Evolutionary conservation across 306 rosid species (phyloP).

Genomic region (Glycine latifolia): DNA sequence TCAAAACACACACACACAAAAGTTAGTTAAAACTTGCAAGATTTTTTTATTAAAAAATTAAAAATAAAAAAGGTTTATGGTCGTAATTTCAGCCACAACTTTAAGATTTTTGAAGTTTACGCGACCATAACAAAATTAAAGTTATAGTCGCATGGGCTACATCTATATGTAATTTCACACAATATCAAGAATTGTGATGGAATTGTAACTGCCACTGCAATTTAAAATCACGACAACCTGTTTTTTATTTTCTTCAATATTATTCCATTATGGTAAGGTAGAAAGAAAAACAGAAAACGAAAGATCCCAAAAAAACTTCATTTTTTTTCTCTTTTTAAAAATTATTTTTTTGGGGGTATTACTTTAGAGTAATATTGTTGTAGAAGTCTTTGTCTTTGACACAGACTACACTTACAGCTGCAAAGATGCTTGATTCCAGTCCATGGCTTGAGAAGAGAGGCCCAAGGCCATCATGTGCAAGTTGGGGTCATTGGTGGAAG

Average conservation of each 20-base stretch:
- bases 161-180: neutral
- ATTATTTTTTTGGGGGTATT: neutral
- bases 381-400: slow-evolving; percentile 31
- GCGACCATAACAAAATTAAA: neutral
- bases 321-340: neutral
- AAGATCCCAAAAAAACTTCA: slow-evolving; percentile 3
- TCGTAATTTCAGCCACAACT: neutral
- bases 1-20: neutral
- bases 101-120: neutral
- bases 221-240: neutral
- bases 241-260: neutral
- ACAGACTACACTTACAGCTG: slow-evolving; percentile 64
- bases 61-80: too few relatives aligned
- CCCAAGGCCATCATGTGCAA: slow-evolving; percentile 88
- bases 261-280: slow-evolving; percentile 38
- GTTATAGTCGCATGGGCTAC: neutral
- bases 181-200: neutral
- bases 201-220: neutral
- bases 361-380: slow-evolving; percentile 10
- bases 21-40: neutral
- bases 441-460: slow-evolving; percentile 71
- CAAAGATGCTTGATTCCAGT: slow-evolving; percentile 85
- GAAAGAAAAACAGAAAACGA: slow-evolving; percentile 25
- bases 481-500: slow-evolving; percentile 60
- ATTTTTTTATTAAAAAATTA: too few relatives aligned